Evolutionary conservation across 2,329 filamentous ascomycete species (phyloP).

Genomic region (Trichophyton simii): DNA sequence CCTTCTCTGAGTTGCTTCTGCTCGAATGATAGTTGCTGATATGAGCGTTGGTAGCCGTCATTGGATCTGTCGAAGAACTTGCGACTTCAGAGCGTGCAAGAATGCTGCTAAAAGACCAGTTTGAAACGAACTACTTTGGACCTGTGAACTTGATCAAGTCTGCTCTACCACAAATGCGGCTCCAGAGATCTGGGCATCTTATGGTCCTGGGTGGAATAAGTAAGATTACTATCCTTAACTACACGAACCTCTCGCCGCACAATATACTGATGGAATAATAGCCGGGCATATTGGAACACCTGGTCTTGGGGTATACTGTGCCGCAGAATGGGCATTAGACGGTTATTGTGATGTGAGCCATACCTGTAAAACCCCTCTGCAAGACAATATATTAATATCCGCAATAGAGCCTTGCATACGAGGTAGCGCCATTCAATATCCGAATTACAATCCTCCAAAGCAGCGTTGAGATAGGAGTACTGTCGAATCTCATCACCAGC

Average conservation of each 20-base stretch:
- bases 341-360: conserved; percentile 70
- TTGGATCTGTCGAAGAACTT: conserved; percentile 85
- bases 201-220: conserved; percentile 78
- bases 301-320: conserved; percentile 79
- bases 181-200: conserved; percentile 74
- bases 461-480: conserved; percentile 77
- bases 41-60: conserved; percentile 46
- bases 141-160: conserved; percentile 95
- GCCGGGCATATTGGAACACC: conserved; percentile 85
- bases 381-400: background rate
- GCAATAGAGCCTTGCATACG: conserved; percentile 65
- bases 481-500: conserved; percentile 78
- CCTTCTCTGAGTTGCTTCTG: background rate
- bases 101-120: conserved; percentile 76
- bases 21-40: conserved; percentile 7
- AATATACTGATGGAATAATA: conserved; percentile 15
- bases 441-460: conserved; percentile 93
- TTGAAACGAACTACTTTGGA: conserved; percentile 89
- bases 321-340: conserved; percentile 87
- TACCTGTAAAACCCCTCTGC: background rate
- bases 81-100: conserved; percentile 58
- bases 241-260: background rate
- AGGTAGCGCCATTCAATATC: conserved; percentile 93
- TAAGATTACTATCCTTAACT: conserved; percentile 20
- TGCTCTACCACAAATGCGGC: conserved; percentile 63